Evolutionary conservation across 495 filamentous ascomycete genomes (phyloP).

Genomic region (Durotheca rogersii): DNA sequence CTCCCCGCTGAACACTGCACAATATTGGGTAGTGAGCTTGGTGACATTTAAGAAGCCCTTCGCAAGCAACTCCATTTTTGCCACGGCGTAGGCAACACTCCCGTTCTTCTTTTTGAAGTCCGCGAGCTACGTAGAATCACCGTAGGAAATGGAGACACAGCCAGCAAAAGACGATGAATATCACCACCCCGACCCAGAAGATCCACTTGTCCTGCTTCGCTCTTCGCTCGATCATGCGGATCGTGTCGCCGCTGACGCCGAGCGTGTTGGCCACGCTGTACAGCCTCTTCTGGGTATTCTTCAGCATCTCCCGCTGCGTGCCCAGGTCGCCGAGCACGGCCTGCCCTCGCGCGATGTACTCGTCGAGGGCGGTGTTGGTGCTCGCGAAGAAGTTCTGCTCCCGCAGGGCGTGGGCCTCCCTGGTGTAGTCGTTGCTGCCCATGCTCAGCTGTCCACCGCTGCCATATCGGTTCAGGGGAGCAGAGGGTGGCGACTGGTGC

Average conservation of each 20-base stretch:
- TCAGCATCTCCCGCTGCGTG: conserved; percentile 89
- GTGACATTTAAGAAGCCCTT: too few relatives aligned
- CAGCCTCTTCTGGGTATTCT: conserved; percentile 84
- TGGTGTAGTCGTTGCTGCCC: conserved; percentile 57
- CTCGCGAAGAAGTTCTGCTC: conserved; percentile 83
- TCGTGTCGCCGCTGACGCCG: conserved; percentile 92
- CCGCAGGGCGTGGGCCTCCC: conserved; percentile 81
- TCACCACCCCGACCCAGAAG: conserved; percentile 80
- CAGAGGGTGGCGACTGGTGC: conserved; percentile 19
- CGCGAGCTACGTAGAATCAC: too few relatives aligned
- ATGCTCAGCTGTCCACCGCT: conserved; percentile 56
- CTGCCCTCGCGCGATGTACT: conserved; percentile 87
- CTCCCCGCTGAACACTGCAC: too few relatives aligned
- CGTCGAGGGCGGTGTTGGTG: conserved; percentile 81
- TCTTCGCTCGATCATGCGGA: conserved; percentile 89
- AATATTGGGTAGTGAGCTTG: too few relatives aligned
- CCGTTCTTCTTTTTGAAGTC: too few relatives aligned
- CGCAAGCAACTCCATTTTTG: too few relatives aligned
- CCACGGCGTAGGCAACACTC: too few relatives aligned
- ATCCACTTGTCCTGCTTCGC: conserved; percentile 98
- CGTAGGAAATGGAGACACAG: too few relatives aligned
- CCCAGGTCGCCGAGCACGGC: conserved; percentile 86
- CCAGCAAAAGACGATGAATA: conserved; percentile 95
- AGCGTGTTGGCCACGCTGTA: conserved; percentile 94
- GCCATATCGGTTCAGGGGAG: conserved; percentile 36